Conservation (phyloP, 805 yeast species). For the Kodamaea neixiangensis region DNA sequence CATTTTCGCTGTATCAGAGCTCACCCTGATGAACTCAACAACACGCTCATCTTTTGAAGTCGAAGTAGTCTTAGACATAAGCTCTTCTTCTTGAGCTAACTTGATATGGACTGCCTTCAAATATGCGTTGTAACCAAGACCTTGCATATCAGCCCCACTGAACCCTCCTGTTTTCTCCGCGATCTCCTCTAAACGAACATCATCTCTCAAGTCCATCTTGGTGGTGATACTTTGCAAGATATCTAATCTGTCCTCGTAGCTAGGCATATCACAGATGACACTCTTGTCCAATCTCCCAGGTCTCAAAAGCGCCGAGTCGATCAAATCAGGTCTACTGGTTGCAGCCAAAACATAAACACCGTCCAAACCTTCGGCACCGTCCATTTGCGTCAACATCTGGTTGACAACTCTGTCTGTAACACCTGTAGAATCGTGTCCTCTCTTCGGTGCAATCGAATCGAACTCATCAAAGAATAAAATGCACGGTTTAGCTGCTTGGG, state of each 20-base stretch:
- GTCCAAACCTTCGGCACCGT: constrained; percentile 94
- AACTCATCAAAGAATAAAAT: constrained; percentile 92
- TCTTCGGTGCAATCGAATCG: constrained; percentile 95
- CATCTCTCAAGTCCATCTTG: constrained; percentile 57
- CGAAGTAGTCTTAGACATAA: constrained; percentile 10
- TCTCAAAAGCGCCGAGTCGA: constrained; percentile 90
- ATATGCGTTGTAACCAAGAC: constrained; percentile 87
- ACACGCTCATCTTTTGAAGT: constrained; percentile 16
- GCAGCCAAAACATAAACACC: constrained; percentile 97
- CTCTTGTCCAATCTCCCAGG: constrained; percentile 96
- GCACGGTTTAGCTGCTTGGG: constrained; percentile 94
- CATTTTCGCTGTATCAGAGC: constrained; percentile 23
- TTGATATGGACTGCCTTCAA: constrained; percentile 78
- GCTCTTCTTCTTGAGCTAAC: constrained; percentile 49
- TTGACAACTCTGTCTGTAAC: constrained; percentile 97
- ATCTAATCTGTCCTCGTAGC: constrained; percentile 65
- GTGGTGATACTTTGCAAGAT: constrained; percentile 60
- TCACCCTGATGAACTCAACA: constrained; percentile 47
- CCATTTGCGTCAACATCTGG: constrained; percentile 97
- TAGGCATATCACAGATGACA: constrained; percentile 87
- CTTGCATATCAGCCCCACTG: constrained; percentile 95
- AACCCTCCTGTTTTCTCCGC: constrained; percentile 70
- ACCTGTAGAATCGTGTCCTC: constrained; percentile 98
- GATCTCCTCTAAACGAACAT: constrained; percentile 53
- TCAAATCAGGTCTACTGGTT: constrained; percentile 91